Evolutionary conservation across 2,329 filamentous ascomycete species (phyloP).

Genomic region (Scedosporium boydii): DNA sequence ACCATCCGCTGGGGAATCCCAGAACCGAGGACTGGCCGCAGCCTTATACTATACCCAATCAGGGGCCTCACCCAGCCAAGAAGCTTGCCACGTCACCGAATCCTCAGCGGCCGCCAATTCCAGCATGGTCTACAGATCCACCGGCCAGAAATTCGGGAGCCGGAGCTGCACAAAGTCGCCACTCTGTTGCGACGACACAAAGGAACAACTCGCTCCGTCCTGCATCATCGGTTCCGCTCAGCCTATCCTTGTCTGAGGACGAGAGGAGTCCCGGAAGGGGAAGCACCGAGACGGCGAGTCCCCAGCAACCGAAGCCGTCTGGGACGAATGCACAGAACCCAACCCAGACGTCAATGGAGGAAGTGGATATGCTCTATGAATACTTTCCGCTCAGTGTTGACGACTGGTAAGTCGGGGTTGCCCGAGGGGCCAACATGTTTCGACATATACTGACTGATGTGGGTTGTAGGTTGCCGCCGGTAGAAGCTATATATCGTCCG

Average conservation of each 20-base stretch:
- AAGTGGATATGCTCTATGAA: conserved; percentile 79
- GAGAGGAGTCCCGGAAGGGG: conserved; percentile 47
- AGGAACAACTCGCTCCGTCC: background rate
- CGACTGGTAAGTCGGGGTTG: conserved; percentile 54
- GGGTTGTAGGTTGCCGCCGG: conserved; percentile 64
- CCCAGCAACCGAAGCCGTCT: conserved; percentile 29
- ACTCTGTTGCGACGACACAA: conserved; percentile 10
- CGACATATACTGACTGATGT: conserved; percentile 9
- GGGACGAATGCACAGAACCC: conserved; percentile 20
- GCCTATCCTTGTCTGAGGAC: conserved; percentile 49
- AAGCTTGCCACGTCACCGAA: conserved; percentile 36
- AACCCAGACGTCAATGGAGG: conserved; percentile 59
- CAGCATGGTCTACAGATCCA: conserved; percentile 34
- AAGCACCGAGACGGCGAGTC: conserved; percentile 40
- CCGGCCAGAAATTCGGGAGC: background rate
- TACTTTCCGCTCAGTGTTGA: conserved; percentile 89
- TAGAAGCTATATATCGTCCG: conserved; percentile 82
- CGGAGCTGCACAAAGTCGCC: background rate
- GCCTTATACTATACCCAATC: conserved; percentile 22
- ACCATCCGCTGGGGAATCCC: conserved; percentile 21
- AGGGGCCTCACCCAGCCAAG: conserved; percentile 40
- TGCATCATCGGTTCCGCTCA: conserved; percentile 31
- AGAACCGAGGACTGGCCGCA: conserved; percentile 37
- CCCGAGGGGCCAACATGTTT: background rate
- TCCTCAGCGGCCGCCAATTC: conserved; percentile 42